Percentiles rank a stretch among this genome's conserved stretches.
Evolutionary conservation across 768 basidiomycete genomes (phyloP).

Genomic region (Gymnopilus junonius): DNA sequence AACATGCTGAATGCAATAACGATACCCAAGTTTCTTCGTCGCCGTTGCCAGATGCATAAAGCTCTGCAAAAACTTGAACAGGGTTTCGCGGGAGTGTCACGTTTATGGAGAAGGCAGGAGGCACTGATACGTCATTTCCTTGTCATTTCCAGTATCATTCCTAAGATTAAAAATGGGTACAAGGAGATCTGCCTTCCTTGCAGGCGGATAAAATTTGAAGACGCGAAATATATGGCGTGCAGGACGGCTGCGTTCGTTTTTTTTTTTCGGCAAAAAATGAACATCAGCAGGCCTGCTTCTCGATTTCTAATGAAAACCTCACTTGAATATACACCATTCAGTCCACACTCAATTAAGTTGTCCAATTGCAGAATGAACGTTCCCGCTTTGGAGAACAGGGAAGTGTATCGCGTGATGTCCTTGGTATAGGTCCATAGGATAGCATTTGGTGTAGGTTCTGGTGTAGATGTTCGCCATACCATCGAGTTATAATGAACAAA

Average conservation of each 20-base stretch:
- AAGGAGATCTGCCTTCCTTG: slow-evolving; percentile 63
- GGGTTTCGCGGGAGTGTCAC: slow-evolving; percentile 74
- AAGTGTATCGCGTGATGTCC: slow-evolving; percentile 74
- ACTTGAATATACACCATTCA: slow-evolving; percentile 77
- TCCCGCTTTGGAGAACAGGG: slow-evolving; percentile 70
- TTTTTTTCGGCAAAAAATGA: neutral
- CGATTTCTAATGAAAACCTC: slow-evolving; percentile 19
- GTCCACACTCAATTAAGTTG: slow-evolving; percentile 60
- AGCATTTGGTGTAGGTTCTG: slow-evolving; percentile 70
- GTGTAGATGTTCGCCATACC: slow-evolving; percentile 87
- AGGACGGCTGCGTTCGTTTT: slow-evolving; percentile 53
- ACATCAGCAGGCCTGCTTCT: too few species aligned
- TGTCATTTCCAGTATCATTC: too few species aligned
- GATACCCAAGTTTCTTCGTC: slow-evolving; percentile 79
- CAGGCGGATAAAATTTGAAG: slow-evolving; percentile 61
- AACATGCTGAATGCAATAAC: neutral
- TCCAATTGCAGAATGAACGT: slow-evolving; percentile 76
- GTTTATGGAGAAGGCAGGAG: slow-evolving; percentile 74
- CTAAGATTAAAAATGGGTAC: slow-evolving; percentile 71
- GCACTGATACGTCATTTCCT: slow-evolving; percentile 74
- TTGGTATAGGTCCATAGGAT: slow-evolving; percentile 83
- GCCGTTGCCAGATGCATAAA: slow-evolving; percentile 66
- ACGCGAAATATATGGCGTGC: slow-evolving; percentile 72
- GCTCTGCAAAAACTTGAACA: slow-evolving; percentile 67
- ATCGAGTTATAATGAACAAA: neutral